phyloP scores from a whole-genome alignment of 371 early-diverging fungal species.

The Globomyces sp. region DNA sequence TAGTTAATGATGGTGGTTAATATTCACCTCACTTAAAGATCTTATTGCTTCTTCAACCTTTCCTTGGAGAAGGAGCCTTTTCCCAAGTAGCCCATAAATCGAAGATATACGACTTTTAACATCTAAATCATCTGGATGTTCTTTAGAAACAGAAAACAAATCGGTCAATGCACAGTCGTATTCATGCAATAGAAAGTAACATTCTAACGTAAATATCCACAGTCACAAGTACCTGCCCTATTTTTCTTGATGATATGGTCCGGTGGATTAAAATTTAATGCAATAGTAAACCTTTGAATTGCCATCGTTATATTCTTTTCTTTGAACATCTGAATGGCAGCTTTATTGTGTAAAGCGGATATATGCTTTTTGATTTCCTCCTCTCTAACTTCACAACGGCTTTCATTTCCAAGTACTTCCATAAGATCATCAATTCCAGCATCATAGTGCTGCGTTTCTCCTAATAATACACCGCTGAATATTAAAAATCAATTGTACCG shows the following conservation, averaged over 20 bases:
- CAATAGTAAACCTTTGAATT: conserved; percentile 27
- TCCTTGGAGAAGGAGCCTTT: no score
- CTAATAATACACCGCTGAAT: conserved; percentile 31
- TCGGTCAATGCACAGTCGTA: neutral
- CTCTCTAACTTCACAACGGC: conserved; percentile 24
- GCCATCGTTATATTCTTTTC: conserved; percentile 23
- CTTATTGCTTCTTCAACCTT: no score
- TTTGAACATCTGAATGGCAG: conserved; percentile 32
- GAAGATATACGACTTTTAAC: neutral
- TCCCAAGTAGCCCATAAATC: no score
- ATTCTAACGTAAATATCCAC: conserved; percentile 11
- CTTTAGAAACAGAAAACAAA: neutral
- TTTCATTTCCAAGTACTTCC: conserved; percentile 24
- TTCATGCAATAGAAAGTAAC: conserved; percentile 21
- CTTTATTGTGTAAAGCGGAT: conserved; percentile 37
- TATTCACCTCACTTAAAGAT: no score
- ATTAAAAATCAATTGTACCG: conserved; percentile 21
- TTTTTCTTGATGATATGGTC: conserved; percentile 37
- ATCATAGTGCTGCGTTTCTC: conserved; percentile 40
- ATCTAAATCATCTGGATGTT: conserved; percentile 1
- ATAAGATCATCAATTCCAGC: conserved; percentile 40
- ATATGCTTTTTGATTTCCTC: conserved; percentile 32
- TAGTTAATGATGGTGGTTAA: no score
- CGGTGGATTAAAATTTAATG: conserved; percentile 23
- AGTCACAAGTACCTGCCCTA: conserved; percentile 18